phyloP scores from a whole-genome alignment of 176 grass and related monocot species.

The Oryza glumipatula region DNA sequence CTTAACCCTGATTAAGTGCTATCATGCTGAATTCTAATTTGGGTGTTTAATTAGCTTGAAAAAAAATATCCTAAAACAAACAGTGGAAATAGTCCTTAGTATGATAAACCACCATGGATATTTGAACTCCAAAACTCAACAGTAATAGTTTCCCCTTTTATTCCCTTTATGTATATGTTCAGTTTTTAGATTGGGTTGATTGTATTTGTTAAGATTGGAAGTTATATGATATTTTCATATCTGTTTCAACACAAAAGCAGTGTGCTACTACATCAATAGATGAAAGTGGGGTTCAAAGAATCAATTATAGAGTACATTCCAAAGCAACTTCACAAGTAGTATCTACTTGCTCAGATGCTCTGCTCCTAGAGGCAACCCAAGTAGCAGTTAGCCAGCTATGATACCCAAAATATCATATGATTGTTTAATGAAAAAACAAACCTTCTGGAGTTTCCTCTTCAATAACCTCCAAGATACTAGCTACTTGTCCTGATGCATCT shows the following conservation, averaged over 20 bases:
- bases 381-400: conserved; percentile 1
- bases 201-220: not conserved
- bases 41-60: not conserved
- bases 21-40: not conserved
- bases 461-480: not conserved
- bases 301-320: conserved; percentile 28
- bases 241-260: not conserved
- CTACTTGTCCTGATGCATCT: not conserved
- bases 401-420: conserved; percentile 9
- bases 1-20: not conserved
- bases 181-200: not conserved
- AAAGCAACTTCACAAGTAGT: conserved; percentile 20
- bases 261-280: not conserved
- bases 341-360: conserved; percentile 14
- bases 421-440: not conserved
- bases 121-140: not conserved
- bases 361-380: conserved; percentile 27
- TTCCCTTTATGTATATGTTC: not conserved
- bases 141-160: not conserved
- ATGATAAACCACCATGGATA: not conserved
- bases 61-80: not conserved
- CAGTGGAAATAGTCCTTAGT: not conserved
- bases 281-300: conserved; percentile 18
- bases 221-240: not conserved
- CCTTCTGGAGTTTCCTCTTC: not conserved